Evolutionary conservation across 2,329 filamentous ascomycete species (phyloP), one percentile per base, ranked within the genome.

Genomic region (Calonectria naviculata): DNA sequence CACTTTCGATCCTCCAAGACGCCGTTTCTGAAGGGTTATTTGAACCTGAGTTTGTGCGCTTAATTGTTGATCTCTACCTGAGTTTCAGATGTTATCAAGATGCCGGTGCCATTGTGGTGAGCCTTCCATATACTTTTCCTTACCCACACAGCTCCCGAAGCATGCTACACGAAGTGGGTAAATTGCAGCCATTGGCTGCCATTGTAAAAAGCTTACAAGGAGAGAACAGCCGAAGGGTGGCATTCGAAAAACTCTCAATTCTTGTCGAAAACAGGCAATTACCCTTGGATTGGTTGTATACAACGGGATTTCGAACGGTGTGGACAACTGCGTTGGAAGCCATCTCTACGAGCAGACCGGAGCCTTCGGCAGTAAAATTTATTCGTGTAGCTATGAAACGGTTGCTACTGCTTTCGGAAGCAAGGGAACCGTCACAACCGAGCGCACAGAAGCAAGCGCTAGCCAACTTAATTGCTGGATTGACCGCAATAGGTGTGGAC

Each of bases 1-100:
- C 77, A 10, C 73, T 82, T 12, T 73, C 71, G 9, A 65, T 82
- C 5, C 52, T 84, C 26, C 72, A 76, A 6, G 71, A 77, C 28
- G 80, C 81, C n/a, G 74, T 81, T 7, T 58, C 70, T 8, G 79
- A 83, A 36, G 81, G 79, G 1, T 68, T 83, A 5, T 77, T 84
- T 29, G 76, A 79, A 38, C 68, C 78, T 38, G 49, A 70, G 8
- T 81, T 78, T 58, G 75, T 79, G 29, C 74, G 73, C 9, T 52
- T 81, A 5, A 71, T 84, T 13, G 73, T 79, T 15, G 75, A 78
- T 46, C 74, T 83, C 19, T 84, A 79, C 67, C 38, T 78, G 36
- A 73, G 74, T n/a, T 69, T 79, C 7, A 65, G 74, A 5, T 79
- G 79, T 28, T 63, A 68, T 5, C 71, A 78, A 21, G 82, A 83